phyloP scores from a whole-genome alignment of 2,329 filamentous ascomycete species.

The Trichoderma atrobrunneum region DNA sequence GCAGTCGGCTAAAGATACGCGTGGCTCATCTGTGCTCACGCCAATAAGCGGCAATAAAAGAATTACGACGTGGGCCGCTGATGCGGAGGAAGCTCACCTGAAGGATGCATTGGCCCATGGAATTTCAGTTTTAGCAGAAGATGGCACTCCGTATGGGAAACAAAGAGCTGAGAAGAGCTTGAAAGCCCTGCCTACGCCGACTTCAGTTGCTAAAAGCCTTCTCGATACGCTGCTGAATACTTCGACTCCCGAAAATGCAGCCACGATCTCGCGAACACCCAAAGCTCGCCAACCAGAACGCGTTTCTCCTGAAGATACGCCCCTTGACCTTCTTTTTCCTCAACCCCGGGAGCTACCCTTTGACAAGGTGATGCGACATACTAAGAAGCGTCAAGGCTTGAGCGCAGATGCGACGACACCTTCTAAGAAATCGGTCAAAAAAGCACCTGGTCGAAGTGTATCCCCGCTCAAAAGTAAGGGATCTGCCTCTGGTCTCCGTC shows the following conservation, averaged over 20 bases:
- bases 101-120: constrained; percentile 33
- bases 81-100: constrained; percentile 24
- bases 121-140: constrained; percentile 48
- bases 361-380: constrained; percentile 25
- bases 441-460: constrained; percentile 22
- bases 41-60: constrained; percentile 38
- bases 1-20: constrained; percentile 12
- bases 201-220: constrained; percentile 27
- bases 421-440: constrained; percentile 19
- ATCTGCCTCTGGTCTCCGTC: constrained; percentile 47
- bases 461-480: constrained; percentile 24
- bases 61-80: constrained; percentile 23
- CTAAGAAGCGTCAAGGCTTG: constrained; percentile 7
- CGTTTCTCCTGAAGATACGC: constrained; percentile 21
- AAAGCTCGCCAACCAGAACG: constrained; percentile 5
- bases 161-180: constrained; percentile 14
- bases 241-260: constrained; percentile 17
- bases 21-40: constrained; percentile 34
- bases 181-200: constrained; percentile 6
- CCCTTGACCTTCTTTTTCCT: constrained; percentile 34
- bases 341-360: constrained; percentile 45
- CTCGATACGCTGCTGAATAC: constrained; percentile 36
- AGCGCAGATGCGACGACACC: constrained; percentile 11
- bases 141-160: constrained; percentile 39
- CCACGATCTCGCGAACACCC: constrained; percentile 27